phyloP scores from a whole-genome alignment of 2,329 filamentous ascomycete species.

The Hysterium pulicare region DNA sequence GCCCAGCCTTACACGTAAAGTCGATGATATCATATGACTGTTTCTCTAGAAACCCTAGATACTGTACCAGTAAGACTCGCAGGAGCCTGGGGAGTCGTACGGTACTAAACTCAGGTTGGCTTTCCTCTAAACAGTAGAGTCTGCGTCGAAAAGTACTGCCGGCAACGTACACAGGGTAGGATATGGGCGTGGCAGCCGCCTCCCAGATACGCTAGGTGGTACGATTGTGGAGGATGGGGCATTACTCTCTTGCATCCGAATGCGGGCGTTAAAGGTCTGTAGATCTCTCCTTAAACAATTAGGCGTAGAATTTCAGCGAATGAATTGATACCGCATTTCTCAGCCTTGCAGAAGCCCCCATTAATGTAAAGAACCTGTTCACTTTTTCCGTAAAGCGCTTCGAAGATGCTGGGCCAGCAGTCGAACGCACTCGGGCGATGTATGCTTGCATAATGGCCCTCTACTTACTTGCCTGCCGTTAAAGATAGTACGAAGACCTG shows the following conservation, averaged over 20 bases:
- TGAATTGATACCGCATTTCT: too few relatives aligned
- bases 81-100: slow-evolving; percentile 2
- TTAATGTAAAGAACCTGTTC: too few relatives aligned
- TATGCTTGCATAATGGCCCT: neutral
- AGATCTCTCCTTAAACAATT: too few relatives aligned
- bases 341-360: too few relatives aligned
- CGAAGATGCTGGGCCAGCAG: too few relatives aligned
- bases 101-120: slow-evolving; percentile 3
- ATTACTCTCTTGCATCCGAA: too few relatives aligned
- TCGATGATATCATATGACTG: neutral
- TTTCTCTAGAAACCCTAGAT: neutral
- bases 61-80: neutral
- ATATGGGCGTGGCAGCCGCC: neutral
- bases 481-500: slow-evolving; percentile 1
- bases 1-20: slow-evolving; percentile 1
- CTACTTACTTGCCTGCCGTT: neutral
- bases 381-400: too few relatives aligned
- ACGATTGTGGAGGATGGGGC: too few relatives aligned
- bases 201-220: neutral
- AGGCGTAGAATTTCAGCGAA: too few relatives aligned
- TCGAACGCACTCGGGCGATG: too few relatives aligned
- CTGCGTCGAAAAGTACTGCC: slow-evolving; percentile 1
- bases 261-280: too few relatives aligned
- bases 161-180: slow-evolving; percentile 4
- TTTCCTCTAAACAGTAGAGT: neutral